Base-by-base conservation (phyloP, 331 rosid species). In the Quercus lobata region DNA sequence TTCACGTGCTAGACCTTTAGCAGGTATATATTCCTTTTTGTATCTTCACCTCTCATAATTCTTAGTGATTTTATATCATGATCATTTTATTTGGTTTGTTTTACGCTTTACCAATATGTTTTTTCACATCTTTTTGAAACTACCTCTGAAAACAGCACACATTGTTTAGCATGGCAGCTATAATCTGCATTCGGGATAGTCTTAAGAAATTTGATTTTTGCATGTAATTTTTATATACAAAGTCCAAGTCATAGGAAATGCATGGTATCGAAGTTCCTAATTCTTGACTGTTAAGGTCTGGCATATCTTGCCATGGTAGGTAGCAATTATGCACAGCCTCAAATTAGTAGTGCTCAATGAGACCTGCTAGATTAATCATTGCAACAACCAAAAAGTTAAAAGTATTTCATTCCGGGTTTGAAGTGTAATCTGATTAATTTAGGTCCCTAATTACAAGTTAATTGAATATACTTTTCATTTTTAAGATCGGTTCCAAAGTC, bases 1-100 rank as follows among this genome's bases (percentile, higher is more conserved):
- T 83, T 93, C 99, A 34, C 93, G 92, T n/a, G 91, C 97, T 76
- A 81, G 80, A 83, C 90, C 92, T 12, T 86, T 95, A 29, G 97
- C 99, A 82, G 99, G 97, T 95, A 78, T 41, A 52, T 2, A 49
- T 69, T 76, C 79, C 76, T 73, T 73, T 77, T 32, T 69, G 6
- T 49, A n/a, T 14, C 35, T 69, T 15, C 25, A 6, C 57, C 57
- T 71, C 7, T 29, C 17, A 30, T n/a, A 15, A 52, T 79, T 75
- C 56, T 30, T 25, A 9, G 74, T 5, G 18, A 18, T 25, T 22
- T 22, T 14, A 16, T 4, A 53, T 17, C 14, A 16, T 57, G n/a
- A 19, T 29, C 25, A 17, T 30, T 19, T 29, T 56, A 6, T 54
- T 16, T 0, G 7, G 25, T 29, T 80, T 74, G 1, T 53, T n/a